These are phyloP conservation scores for Penicillium occitanis DNA, from an alignment of 2,329 filamentous ascomycete species.

Conservation along the genomic window DNA sequence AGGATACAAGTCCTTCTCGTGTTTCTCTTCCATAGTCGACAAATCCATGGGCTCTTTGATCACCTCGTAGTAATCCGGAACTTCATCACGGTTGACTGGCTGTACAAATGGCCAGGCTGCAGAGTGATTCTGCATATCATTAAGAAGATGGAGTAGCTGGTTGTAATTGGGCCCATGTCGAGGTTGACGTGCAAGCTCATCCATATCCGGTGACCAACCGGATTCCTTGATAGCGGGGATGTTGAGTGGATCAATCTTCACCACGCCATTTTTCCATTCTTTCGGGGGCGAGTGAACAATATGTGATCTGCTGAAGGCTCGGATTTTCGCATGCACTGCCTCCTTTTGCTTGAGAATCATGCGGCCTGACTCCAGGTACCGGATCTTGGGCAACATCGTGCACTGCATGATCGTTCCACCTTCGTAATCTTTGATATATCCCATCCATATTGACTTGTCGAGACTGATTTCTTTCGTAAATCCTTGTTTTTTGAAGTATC, in stretches of 20 bases:
- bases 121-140: conserved; percentile 91
- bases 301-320: conserved; percentile 84
- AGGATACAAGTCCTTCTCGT: conserved; percentile 88
- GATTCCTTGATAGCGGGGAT: conserved; percentile 88
- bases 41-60: conserved; percentile 98
- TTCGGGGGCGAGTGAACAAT: conserved; percentile 81
- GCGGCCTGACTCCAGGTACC: conserved; percentile 87
- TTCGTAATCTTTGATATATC: conserved; percentile 99
- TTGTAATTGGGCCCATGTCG: conserved; percentile 97
- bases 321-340: conserved; percentile 89
- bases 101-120: conserved; percentile 93
- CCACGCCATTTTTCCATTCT: conserved; percentile 75
- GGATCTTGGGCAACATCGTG: conserved; percentile 90
- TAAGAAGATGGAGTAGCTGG: conserved; percentile 85
- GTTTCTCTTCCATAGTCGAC: conserved; percentile 90
- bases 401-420: conserved; percentile 99
- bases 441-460: conserved; percentile 91
- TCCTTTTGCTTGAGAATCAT: conserved; percentile 99
- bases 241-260: conserved; percentile 76
- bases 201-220: conserved; percentile 97
- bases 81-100: conserved; percentile 92
- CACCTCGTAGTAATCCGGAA: conserved; percentile 98
- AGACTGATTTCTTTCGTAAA: conserved; percentile 98
- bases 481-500: conserved; percentile 98
- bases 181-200: conserved; percentile 89